Evolutionary conservation across 371 early-diverging fungal species (phyloP), one percentile per base, ranked within the genome.

Genomic region (Mortierella sp.): DNA sequence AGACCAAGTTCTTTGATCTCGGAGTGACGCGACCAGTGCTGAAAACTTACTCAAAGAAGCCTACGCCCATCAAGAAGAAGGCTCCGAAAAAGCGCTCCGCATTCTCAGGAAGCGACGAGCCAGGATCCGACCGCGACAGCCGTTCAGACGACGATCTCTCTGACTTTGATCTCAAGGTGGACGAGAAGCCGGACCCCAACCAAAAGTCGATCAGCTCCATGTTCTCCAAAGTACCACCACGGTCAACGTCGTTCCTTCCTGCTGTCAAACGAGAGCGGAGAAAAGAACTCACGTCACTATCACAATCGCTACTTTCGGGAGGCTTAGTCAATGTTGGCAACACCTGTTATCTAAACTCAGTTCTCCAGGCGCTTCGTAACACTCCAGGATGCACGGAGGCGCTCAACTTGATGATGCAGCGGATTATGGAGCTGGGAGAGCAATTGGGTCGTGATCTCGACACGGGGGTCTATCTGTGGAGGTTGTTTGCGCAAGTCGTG

Each of bases 341-440:
- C 54, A 81, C 81, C 5, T 85, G 85, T 46, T 85, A 85, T 61
- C 67, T 85, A 10, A 85, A 85, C 61, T 85, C 85, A 14, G 79
- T 85, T 34, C 50, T 85, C 19, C 85, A 85, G 37, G 28, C 74
- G 0, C 71, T 85, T 3, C 69, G 85, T 24, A 81, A 78, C 40
- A 81, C 74, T 0, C 44, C 26, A 44, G 78, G 51, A 1, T 85
- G 85, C 48, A 54, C 75, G 2, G 76, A 81, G 3, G 46, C 69
- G 21, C 31, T 85, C 0, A 76, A 70, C 31, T 64, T 34, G 16
- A 78, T 85, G 13, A 73, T 78, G 40, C 72, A 73, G 13, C 78
- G 70, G 71, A 78, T 81, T 26, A 4, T 19, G 14, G 40, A 11
- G n/a, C 43, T 72, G 9, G 85, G 76, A 50, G 40, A 37, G 57